These are phyloP conservation scores for Eremochloa ophiuroides DNA, from an alignment of 176 grass and related monocot genomes.

Conservation along the genomic window DNA sequence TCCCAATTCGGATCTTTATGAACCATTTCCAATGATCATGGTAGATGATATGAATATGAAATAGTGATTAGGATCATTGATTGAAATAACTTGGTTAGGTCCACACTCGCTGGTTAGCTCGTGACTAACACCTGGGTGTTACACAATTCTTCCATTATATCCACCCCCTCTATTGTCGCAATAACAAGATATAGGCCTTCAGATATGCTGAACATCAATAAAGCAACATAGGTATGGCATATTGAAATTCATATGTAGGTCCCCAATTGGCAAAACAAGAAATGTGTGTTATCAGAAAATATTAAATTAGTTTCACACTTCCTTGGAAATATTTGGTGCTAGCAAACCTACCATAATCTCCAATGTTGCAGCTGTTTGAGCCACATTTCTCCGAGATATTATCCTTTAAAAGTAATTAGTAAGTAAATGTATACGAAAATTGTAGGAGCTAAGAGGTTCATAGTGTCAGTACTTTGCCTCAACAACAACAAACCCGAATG, in stretches of 20 bases:
- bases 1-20: too few relatives aligned
- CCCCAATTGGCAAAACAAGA: background rate
- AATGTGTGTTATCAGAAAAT: constrained; percentile 4
- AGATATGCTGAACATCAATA: constrained; percentile 58
- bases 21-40: too few relatives aligned
- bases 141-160: constrained; percentile 94
- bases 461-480: background rate
- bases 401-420: constrained; percentile 43
- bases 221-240: constrained; percentile 24
- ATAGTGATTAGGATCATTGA: too few relatives aligned
- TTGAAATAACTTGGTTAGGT: too few relatives aligned
- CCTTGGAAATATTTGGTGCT: constrained; percentile 98
- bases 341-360: constrained; percentile 89
- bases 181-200: constrained; percentile 91
- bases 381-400: constrained; percentile 71
- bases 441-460: too few relatives aligned
- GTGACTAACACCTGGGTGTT: too few relatives aligned
- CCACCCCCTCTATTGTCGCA: constrained; percentile 85
- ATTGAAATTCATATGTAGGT: constrained; percentile 22
- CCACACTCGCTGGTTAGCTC: too few relatives aligned
- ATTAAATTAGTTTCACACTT: constrained; percentile 28
- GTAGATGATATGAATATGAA: too few relatives aligned
- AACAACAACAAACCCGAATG: background rate
- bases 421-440: background rate
- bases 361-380: constrained; percentile 70